Evolutionary conservation across 177 flowering plant genomes (phyloP), one percentile per base, ranked within the genome.

Genomic region (Vitis hybrid): DNA sequence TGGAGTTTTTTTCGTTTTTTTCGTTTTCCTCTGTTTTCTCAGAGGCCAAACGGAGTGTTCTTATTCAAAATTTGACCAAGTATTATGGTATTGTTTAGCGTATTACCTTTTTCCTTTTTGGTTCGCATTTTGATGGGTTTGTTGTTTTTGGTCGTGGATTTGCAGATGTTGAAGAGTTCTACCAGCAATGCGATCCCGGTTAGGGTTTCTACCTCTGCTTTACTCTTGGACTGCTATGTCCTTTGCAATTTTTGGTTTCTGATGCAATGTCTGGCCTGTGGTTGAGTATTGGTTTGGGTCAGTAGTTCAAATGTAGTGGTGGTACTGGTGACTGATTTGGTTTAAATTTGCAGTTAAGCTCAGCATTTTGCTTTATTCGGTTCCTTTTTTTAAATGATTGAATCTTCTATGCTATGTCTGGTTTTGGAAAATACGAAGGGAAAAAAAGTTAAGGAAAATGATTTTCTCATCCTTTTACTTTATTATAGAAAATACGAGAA

Each of bases 141-240:
- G 18, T 49, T 62, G 15, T 19, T 13, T 59, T 60, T 11, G 21
- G 11, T 24, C 21, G 27, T 35, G 54, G 54, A 71, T 52, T 73
- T 75, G 75, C 93, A 91, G 97, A 91, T 78, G 87, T 87, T 14
- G 88, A 84, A 69, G 93, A 86, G 13, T 90, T 91, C 68, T 87
- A 76, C 68, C 85, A 83, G 72, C 93, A 87, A 78, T 91, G 93
- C 70, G 92, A 90, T 83, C 97, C 97, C 65, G 97, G 97, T 91
- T 82, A 81, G 91, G 81, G 80, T 80, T 84, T 80, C 52, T 65
- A 5, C 32, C 27, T 52, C 52, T 56, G 10, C 48, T 79, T 61
- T 46, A 27, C 14, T 11, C 19, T 19, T 60, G n/a, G 58, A 35
- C 52, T 60, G 48, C 30, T 27, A 27, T 27, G 30, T 27, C 30